These are phyloP conservation scores for Prillingera fragicola DNA, from an alignment of 1,284 basidiomycete species.

Conservation along the genomic window DNA sequence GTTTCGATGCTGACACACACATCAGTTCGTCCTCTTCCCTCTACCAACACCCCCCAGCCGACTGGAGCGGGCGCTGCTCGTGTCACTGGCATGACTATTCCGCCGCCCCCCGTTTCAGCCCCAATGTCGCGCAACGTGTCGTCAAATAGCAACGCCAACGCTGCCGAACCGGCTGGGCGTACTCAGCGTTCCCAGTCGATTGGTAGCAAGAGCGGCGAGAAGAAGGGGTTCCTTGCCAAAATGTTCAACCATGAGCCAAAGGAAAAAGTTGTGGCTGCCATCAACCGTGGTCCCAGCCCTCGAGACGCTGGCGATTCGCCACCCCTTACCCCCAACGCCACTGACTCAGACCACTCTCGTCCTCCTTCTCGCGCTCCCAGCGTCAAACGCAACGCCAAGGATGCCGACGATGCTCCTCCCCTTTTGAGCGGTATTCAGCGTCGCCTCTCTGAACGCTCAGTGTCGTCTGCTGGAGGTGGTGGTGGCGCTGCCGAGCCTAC, in stretches of 20 bases:
- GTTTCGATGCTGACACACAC: neutral
- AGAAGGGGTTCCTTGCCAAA: conserved; percentile 46
- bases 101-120: conserved; percentile 29
- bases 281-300: conserved; percentile 4
- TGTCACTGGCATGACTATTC: conserved; percentile 33
- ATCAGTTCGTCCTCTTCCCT: conserved; percentile 39
- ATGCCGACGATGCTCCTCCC: conserved; percentile 10
- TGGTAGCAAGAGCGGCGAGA: conserved; percentile 31
- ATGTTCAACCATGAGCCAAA: conserved; percentile 45
- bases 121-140: conserved; percentile 39
- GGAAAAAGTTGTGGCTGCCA: conserved; percentile 26
- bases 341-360: conserved; percentile 34
- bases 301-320: conserved; percentile 28
- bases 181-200: conserved; percentile 15
- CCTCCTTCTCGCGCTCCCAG: conserved; percentile 33
- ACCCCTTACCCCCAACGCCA: conserved; percentile 32
- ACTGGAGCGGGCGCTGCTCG: conserved; percentile 3
- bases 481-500: conserved; percentile 18
- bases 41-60: conserved; percentile 23
- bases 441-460: conserved; percentile 25
- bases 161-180: conserved; percentile 9
- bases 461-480: conserved; percentile 22
- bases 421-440: conserved; percentile 11
- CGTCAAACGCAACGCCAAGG: conserved; percentile 24
- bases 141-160: conserved; percentile 16